A percentile compares a stretch with the other conserved stretches of the same genome.
phyloP scores from a whole-genome alignment of 306 rosid species.

The Glycyrrhiza uralensis region DNA sequence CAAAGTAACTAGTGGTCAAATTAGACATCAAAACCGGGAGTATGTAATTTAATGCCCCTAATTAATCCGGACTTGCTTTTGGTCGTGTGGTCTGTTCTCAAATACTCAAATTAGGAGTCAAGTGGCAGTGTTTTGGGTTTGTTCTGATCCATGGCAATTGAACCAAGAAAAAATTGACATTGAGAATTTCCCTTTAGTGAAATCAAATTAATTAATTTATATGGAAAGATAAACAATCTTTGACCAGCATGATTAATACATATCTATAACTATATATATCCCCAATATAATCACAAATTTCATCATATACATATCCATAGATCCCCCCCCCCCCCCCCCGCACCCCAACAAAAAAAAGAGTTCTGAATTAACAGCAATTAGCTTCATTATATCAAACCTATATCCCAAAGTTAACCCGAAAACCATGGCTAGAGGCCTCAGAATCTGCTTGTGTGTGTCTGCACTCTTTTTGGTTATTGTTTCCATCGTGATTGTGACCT shows the following conservation, averaged over 20 bases:
- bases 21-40: not conserved
- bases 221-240: not conserved
- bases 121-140: not conserved
- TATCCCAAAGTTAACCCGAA: not conserved
- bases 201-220: not conserved
- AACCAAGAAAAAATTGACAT: not conserved
- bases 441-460: conserved; percentile 19
- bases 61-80: not conserved
- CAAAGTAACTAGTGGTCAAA: not conserved
- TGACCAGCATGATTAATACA: no score
- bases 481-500: not conserved
- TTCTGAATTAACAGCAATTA: not conserved
- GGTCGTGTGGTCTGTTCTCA: not conserved
- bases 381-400: not conserved
- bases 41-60: not conserved
- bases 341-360: no score
- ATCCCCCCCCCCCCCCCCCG: not conserved
- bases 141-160: not conserved
- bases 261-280: no score
- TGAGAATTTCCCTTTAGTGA: not conserved
- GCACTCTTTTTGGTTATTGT: conserved; percentile 22
- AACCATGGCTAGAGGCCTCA: conserved; percentile 38
- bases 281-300: not conserved
- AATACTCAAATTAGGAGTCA: conserved; percentile 15
- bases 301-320: not conserved